A percentile compares a stretch with the other conserved stretches of the same genome.
These are phyloP conservation scores for Geotrichum carabidarum DNA, from an alignment of 1,139 yeast species.

Conservation along the genomic window DNA sequence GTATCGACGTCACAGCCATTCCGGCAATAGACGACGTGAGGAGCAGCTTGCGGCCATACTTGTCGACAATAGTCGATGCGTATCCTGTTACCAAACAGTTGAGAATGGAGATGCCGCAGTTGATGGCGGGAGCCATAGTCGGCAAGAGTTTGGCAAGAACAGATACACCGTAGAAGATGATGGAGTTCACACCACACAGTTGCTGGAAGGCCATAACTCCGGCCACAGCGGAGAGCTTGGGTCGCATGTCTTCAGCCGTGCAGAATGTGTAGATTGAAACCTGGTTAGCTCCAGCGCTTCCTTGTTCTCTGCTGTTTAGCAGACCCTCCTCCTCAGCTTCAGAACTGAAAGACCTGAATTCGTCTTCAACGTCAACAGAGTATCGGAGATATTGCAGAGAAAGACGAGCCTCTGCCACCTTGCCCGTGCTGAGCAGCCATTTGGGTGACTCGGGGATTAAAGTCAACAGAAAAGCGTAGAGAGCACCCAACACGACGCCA, in stretches of 20 bases:
- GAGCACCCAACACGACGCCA: slow-evolving; percentile 53
- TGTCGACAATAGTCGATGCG: slow-evolving; percentile 70
- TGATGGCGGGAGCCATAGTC: slow-evolving; percentile 59
- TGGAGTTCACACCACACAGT: slow-evolving; percentile 85
- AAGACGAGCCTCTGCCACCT: slow-evolving; percentile 37
- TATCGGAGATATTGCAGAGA: slow-evolving; percentile 38
- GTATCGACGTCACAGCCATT: slow-evolving; percentile 63
- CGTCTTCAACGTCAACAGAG: slow-evolving; percentile 28
- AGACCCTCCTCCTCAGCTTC: slow-evolving; percentile 11
- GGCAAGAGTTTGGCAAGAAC: slow-evolving; percentile 70
- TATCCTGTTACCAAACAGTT: slow-evolving; percentile 68
- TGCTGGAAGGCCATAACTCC: slow-evolving; percentile 84
- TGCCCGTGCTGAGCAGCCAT: slow-evolving; percentile 53
- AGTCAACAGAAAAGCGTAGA: slow-evolving; percentile 45
- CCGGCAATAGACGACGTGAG: slow-evolving; percentile 57
- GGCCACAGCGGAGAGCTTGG: slow-evolving; percentile 62
- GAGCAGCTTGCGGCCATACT: slow-evolving; percentile 70
- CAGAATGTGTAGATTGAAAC: slow-evolving; percentile 42
- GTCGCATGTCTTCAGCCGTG: slow-evolving; percentile 47
- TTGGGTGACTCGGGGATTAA: slow-evolving; percentile 74
- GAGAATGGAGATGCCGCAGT: slow-evolving; percentile 65
- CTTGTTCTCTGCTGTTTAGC: slow-evolving; percentile 2
- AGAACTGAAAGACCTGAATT: slow-evolving; percentile 18
- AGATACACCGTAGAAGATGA: slow-evolving; percentile 86
- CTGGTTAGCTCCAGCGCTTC: slow-evolving; percentile 19